Base-by-base conservation (phyloP, 2,329 filamentous ascomycete species). In the Colletotrichum karsti region DNA sequence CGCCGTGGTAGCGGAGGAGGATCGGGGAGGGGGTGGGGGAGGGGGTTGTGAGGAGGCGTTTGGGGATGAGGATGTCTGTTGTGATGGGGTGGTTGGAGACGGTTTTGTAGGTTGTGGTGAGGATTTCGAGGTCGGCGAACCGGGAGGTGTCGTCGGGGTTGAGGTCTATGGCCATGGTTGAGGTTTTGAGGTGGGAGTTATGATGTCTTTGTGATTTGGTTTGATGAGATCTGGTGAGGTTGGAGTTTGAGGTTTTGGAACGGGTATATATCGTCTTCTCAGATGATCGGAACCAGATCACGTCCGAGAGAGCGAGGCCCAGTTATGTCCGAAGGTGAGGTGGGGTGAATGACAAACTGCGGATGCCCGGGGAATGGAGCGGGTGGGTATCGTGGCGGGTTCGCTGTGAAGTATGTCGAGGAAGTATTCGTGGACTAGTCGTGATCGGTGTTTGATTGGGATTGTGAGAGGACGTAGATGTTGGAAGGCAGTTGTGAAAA, bases 11-110 rank as follows among this genome's bases (percentile, higher is more conserved):
- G 26, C 75, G 69, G 24, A 64, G 33, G 15, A 64, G 41, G 0
- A 59, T 28, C 4, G 61, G 54, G 9, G 35, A 39, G 28, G 48
- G 48, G 3, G 28, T 18, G 5, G 26, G 13, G 15, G 33, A 24
- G 0, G 54, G n/a, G 3, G 26, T n/a, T 69, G 44, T 69, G 39
- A 73, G 69, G 1, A 76, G 60, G 15, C 46, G 39, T 30, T 76
- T 76, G 15, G 75, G 74, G 10, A 76, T 58, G 3, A 77, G 51
- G 18, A 77, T 51, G 2, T 72, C 73, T 0, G 73, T 62, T 42
- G 54, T 51, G 12, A 64, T 64, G 18, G 35, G 3, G 24, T 64
- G 54, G 3, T 22, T 35, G 7, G 61, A 50, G 4, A 64, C 54
- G n/a, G 20, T 53, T 44, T 64, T 64, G 54, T 53, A 64, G 2